These are phyloP conservation scores for Penicillium sp. DNA, from an alignment of 2,329 filamentous ascomycete species.

Conservation along the genomic window DNA sequence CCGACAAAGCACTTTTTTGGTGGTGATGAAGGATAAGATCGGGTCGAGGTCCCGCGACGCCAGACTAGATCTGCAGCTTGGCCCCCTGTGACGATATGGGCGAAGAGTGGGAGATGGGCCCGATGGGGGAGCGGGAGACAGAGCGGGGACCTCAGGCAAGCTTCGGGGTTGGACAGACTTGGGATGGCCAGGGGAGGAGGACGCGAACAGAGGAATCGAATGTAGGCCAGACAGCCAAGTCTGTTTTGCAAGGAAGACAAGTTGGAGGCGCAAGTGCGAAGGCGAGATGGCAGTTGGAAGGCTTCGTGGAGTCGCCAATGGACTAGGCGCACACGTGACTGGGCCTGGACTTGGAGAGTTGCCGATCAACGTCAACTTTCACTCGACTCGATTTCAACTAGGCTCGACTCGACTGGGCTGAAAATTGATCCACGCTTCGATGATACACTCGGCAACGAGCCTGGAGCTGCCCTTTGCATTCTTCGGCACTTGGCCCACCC, in stretches of 20 bases:
- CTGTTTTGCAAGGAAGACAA: too few species aligned
- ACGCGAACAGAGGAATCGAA: too few species aligned
- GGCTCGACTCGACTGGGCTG: too few species aligned
- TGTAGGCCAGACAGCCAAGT: too few species aligned
- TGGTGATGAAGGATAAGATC: too few species aligned
- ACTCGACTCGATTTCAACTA: too few species aligned
- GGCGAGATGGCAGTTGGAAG: too few species aligned
- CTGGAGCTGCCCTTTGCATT: not conserved
- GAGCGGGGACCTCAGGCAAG: constrained; percentile 28
- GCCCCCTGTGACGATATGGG: constrained; percentile 11
- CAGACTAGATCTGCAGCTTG: not conserved
- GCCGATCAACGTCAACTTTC: too few species aligned
- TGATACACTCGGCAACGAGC: not conserved
- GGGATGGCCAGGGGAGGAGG: too few species aligned
- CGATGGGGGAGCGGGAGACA: constrained; percentile 14
- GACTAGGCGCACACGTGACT: constrained; percentile 25
- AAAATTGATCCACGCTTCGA: not conserved
- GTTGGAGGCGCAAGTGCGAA: too few species aligned
- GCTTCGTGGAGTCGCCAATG: constrained; percentile 13
- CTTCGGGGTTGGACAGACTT: constrained; percentile 11
- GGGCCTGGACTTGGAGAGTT: too few species aligned
- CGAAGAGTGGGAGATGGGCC: constrained; percentile 8
- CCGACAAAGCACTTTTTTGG: not conserved
- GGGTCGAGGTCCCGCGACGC: not conserved
- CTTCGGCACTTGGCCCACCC: constrained; percentile 2